These are phyloP conservation scores for Boletus mariae DNA, from an alignment of 1,284 basidiomycete species.

Conservation along the genomic window DNA sequence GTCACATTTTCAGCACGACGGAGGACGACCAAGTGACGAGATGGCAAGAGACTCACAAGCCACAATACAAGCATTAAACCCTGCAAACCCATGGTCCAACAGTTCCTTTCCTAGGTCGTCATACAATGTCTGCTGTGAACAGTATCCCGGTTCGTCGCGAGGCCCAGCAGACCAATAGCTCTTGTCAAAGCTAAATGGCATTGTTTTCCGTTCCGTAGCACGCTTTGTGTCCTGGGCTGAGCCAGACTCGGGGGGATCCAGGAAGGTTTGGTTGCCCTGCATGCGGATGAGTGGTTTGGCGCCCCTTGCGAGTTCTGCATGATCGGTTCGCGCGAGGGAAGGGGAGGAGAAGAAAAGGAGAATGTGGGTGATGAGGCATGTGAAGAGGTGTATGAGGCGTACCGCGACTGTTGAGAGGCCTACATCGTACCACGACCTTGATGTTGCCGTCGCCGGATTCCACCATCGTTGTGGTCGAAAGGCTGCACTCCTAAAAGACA, in stretches of 20 bases:
- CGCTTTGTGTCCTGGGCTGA: constrained; percentile 69
- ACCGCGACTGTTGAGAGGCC: constrained; percentile 92
- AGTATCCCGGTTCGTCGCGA: constrained; percentile 83
- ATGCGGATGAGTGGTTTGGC: constrained; percentile 91
- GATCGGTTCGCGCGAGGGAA: constrained; percentile 7
- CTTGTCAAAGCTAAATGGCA: constrained; percentile 93
- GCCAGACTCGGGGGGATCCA: constrained; percentile 84
- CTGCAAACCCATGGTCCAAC: constrained; percentile 91
- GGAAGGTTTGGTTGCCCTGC: constrained; percentile 86
- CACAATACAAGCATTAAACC: constrained; percentile 97
- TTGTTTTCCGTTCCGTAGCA: constrained; percentile 82
- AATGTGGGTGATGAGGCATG: constrained; percentile 7
- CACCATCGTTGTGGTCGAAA: constrained; percentile 36
- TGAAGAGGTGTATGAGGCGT: constrained; percentile 30
- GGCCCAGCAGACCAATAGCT: constrained; percentile 93
- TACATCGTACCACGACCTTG: constrained; percentile 95
- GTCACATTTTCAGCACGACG: constrained; percentile 4
- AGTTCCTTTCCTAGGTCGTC: constrained; percentile 94
- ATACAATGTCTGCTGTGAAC: constrained; percentile 91
- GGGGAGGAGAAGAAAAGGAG: not conserved
- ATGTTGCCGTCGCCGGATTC: constrained; percentile 82
- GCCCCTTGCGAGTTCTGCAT: constrained; percentile 81
- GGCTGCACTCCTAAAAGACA: constrained; percentile 11
- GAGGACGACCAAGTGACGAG: not conserved
- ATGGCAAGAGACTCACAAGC: constrained; percentile 72